Evolutionary conservation across 2,329 filamentous ascomycete genomes (phyloP), one percentile per base, ranked within the genome.

Genomic region (Remersonia thermophila): DNA sequence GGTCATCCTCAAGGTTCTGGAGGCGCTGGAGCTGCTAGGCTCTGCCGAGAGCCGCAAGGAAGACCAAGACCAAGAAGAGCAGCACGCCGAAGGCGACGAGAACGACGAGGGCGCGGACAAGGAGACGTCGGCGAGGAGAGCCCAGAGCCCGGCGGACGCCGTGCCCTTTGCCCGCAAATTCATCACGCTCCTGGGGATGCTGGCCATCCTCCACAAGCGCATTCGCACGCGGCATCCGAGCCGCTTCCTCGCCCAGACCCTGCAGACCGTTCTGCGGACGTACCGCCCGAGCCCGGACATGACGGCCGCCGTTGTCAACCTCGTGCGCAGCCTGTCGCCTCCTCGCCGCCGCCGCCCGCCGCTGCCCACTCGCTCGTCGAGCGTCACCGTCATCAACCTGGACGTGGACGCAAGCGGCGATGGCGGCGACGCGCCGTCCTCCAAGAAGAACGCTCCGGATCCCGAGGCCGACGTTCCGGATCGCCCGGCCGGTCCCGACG

Each of bases 141-240:
- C 27, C 43, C 45, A 34, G 33, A 35, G 11, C 26, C 31, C 25
- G 16, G 27, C 16, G 12, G 25, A 32, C 37, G 49, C 41, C 38
- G 48, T 41, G 31, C 44, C 38, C 14, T 45, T 33, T 51, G 58
- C 43, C 8, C 37, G 47, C 34, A 76, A 76, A 44, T 86, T 86
- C 53, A 73, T 81, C 46, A 69, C 72, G 5, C 62, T 89, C 3
- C 66, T 86, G 23, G 74, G 73, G 32, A 76, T 87, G 65, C 67
- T 91, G 10, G 69, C 74, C 23, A 80, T 83, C 38, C 61, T 89
- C 10, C 82, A 87, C 55, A 71, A 69, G 37, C 69, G 83, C 40
- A 77, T 91, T 52, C 77, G 80, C 58, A 83, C 83, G 5, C 83
- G 80, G 54, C 77, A 76, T 43, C 83, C 83, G 2, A 86, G 81